These are phyloP conservation scores for Spergularia marina DNA, from an alignment of 148 eudicot species.

Conservation along the genomic window DNA sequence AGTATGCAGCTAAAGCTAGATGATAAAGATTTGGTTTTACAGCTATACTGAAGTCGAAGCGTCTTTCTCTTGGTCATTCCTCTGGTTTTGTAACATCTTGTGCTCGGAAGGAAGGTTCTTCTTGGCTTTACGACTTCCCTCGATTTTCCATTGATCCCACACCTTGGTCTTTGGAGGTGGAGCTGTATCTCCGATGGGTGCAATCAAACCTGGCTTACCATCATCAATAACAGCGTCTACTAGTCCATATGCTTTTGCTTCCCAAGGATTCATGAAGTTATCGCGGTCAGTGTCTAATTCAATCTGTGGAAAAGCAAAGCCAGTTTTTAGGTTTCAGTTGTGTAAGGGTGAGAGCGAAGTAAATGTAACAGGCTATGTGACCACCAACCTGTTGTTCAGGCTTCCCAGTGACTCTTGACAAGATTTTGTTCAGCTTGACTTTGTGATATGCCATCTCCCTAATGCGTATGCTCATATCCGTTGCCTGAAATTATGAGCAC, in stretches of 20 bases:
- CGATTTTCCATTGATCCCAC: conserved; percentile 67
- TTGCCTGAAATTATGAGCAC: conserved; percentile 45
- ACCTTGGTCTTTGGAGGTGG: conserved; percentile 72
- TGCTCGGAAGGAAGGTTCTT: conserved; percentile 79
- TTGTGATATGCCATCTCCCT: conserved; percentile 80
- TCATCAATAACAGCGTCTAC: conserved; percentile 85
- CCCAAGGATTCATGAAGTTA: conserved; percentile 87
- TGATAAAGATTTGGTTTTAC: neutral
- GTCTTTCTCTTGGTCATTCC: conserved; percentile 39
- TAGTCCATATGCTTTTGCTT: conserved; percentile 85
- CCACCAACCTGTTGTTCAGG: conserved; percentile 64
- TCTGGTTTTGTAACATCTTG: conserved; percentile 39
- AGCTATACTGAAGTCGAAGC: conserved; percentile 40
- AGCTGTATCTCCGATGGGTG: conserved; percentile 63
- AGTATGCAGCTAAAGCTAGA: conserved; percentile 13
- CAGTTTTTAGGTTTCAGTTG: neutral
- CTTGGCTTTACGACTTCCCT: conserved; percentile 52
- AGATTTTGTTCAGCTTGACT: conserved; percentile 72
- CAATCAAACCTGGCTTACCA: conserved; percentile 92
- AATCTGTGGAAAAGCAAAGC: conserved; percentile 38
- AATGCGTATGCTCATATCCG: conserved; percentile 63
- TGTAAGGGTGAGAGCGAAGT: neutral
- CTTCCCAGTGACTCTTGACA: conserved; percentile 83
- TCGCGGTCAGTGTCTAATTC: conserved; percentile 73
- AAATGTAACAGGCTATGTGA: neutral